Evolutionary conservation across 495 filamentous ascomycete genomes (phyloP).

Genomic region (Glonium stellatum): DNA sequence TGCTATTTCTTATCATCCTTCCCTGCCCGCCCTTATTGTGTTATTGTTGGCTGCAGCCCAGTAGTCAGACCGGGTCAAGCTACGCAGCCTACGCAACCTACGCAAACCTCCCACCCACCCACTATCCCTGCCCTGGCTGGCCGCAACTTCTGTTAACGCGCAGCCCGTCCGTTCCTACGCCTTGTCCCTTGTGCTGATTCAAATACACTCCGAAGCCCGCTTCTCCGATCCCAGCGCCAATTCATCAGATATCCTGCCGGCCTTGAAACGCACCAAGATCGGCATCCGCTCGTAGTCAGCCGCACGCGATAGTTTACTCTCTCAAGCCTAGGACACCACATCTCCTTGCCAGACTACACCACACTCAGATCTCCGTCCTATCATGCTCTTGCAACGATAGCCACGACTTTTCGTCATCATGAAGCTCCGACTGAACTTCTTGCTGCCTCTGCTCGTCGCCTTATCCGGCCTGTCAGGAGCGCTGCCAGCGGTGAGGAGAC

Average conservation of each 20-base stretch:
- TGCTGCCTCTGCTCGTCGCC: not conserved
- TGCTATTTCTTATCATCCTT: too few relatives aligned
- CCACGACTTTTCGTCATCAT: not conserved
- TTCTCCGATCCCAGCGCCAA: not conserved
- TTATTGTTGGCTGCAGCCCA: too few relatives aligned
- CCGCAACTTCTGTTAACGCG: not conserved
- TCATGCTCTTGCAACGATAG: not conserved
- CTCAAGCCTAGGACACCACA: not conserved
- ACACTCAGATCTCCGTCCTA: not conserved
- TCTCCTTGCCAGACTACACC: not conserved
- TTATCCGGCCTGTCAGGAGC: not conserved
- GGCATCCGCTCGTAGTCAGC: not conserved
- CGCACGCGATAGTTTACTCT: not conserved
- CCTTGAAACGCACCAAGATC: not conserved
- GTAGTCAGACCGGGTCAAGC: not conserved
- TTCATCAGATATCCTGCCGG: not conserved
- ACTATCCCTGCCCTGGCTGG: not conserved
- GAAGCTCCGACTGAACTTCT: not conserved
- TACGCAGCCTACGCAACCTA: not conserved
- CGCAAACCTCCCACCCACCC: not conserved
- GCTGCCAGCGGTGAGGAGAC: slow-evolving; percentile 4
- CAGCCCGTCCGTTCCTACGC: not conserved
- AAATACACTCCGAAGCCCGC: not conserved
- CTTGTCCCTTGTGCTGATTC: not conserved
- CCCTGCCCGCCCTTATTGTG: too few relatives aligned